Evolutionary conservation across 148 eudicot species (phyloP).

Genomic region (Vaccinium corymbosum): DNA sequence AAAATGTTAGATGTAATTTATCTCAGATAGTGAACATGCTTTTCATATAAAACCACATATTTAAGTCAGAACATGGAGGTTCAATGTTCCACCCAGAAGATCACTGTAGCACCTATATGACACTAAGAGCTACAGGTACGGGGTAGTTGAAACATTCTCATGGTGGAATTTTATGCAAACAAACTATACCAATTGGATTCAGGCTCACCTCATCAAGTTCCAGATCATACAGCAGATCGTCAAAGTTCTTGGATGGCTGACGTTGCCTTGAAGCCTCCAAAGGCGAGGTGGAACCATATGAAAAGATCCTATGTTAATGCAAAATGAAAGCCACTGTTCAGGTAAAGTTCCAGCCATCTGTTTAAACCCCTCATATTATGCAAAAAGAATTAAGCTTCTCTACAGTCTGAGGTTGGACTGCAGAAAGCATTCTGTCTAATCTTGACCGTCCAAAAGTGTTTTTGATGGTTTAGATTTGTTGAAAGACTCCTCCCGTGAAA

Average conservation of each 20-base stretch:
- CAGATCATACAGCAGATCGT: conserved; percentile 34
- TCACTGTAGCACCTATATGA: background rate
- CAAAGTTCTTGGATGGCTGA: conserved; percentile 31
- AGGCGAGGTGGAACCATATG: conserved; percentile 32
- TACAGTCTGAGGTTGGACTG: too few relatives aligned
- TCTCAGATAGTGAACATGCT: background rate
- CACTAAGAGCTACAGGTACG: background rate
- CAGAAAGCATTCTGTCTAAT: too few relatives aligned
- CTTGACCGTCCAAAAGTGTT: too few relatives aligned
- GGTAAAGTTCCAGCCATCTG: background rate
- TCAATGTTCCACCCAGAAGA: background rate
- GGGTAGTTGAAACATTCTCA: background rate
- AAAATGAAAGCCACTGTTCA: conserved; percentile 15
- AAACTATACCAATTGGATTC: background rate
- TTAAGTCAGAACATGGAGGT: background rate
- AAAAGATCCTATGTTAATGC: conserved; percentile 25
- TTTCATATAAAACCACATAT: background rate
- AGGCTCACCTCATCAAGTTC: conserved; percentile 43
- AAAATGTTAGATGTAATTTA: background rate
- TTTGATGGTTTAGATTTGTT: too few relatives aligned
- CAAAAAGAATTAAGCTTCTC: background rate
- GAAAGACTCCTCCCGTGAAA: too few relatives aligned
- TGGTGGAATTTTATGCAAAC: background rate
- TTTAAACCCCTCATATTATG: background rate
- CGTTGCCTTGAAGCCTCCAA: conserved; percentile 34